Percentiles rank a stretch among this genome's conserved stretches.
These are phyloP conservation scores for Amaranthus cruentus DNA, from an alignment of 148 eudicot genomes.

Conservation along the genomic window DNA sequence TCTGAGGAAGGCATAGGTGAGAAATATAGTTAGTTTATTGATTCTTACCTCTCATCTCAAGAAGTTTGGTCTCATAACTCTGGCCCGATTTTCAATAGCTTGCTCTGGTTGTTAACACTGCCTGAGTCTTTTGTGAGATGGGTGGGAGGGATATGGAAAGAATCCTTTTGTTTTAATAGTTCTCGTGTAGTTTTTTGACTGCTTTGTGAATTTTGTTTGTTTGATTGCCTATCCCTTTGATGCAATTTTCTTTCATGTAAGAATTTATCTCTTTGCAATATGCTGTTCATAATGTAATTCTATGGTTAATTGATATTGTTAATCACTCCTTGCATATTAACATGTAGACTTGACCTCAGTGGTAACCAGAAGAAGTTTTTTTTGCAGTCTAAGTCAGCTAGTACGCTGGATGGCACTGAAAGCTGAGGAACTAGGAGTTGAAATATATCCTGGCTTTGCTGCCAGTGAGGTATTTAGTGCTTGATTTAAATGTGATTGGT, in stretches of 20 bases:
- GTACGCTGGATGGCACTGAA: constrained; percentile 84
- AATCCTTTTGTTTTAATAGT: not conserved
- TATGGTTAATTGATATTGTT: not conserved
- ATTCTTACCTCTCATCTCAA: not conserved
- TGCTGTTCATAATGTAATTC: not conserved
- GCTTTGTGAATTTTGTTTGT: not conserved
- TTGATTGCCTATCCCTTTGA: not conserved
- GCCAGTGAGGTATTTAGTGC: constrained; percentile 79
- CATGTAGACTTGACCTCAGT: not conserved
- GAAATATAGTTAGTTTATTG: too few relatives aligned
- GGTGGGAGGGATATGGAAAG: too few relatives aligned
- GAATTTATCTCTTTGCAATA: not conserved
- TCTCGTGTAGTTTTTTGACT: not conserved
- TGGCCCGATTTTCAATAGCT: not conserved
- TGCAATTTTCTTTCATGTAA: not conserved
- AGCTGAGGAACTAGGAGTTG: constrained; percentile 98
- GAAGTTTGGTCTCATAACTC: not conserved
- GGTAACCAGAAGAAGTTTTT: constrained; percentile 8
- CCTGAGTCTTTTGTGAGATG: too few relatives aligned
- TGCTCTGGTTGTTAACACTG: not conserved
- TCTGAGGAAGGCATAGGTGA: too few relatives aligned
- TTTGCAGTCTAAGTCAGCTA: constrained; percentile 82
- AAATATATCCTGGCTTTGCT: constrained; percentile 97
- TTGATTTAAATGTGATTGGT: constrained; percentile 10
- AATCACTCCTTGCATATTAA: not conserved